Evolutionary conservation across 2,329 filamentous ascomycete genomes (phyloP).

Genomic region (Meredithiella fracta): DNA sequence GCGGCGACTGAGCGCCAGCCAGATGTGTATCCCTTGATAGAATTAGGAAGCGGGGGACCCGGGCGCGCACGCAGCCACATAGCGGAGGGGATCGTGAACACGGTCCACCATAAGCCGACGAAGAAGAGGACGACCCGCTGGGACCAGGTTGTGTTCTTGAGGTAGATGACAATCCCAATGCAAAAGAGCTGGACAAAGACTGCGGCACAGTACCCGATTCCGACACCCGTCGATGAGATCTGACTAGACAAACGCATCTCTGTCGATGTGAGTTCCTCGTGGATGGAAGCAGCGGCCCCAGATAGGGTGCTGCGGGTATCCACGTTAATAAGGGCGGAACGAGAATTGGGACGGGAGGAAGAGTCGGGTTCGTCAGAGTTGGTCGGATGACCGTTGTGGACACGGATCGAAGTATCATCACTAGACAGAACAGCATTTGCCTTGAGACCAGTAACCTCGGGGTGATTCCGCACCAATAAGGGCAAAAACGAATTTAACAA

Average conservation of each 20-base stretch:
- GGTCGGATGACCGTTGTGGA: not conserved
- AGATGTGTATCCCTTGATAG: constrained; percentile 19
- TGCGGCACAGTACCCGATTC: constrained; percentile 80
- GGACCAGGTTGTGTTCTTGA: constrained; percentile 66
- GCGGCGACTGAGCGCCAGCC: constrained; percentile 24
- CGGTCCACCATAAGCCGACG: constrained; percentile 81
- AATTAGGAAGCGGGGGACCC: constrained; percentile 55
- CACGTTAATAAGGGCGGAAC: constrained; percentile 30
- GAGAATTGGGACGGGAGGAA: constrained; percentile 23
- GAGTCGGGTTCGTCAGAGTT: constrained; percentile 16
- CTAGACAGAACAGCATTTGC: not conserved
- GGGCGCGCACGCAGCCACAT: constrained; percentile 78
- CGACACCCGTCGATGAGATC: constrained; percentile 84
- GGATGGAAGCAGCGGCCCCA: not conserved
- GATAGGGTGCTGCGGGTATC: constrained; percentile 15
- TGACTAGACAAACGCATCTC: constrained; percentile 73
- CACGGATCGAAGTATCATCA: not conserved
- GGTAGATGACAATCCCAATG: constrained; percentile 57
- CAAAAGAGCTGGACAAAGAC: constrained; percentile 69
- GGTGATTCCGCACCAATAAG: constrained; percentile 74
- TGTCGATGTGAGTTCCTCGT: constrained; percentile 17
- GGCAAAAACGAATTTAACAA: constrained; percentile 90
- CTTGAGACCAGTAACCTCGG: constrained; percentile 22
- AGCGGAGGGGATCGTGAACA: constrained; percentile 77
- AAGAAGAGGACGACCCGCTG: constrained; percentile 74